Percentiles rank a stretch among this genome's conserved stretches.
Conservation (phyloP, 345 rosid genomes). For the Lumnitzera racemosa region DNA sequence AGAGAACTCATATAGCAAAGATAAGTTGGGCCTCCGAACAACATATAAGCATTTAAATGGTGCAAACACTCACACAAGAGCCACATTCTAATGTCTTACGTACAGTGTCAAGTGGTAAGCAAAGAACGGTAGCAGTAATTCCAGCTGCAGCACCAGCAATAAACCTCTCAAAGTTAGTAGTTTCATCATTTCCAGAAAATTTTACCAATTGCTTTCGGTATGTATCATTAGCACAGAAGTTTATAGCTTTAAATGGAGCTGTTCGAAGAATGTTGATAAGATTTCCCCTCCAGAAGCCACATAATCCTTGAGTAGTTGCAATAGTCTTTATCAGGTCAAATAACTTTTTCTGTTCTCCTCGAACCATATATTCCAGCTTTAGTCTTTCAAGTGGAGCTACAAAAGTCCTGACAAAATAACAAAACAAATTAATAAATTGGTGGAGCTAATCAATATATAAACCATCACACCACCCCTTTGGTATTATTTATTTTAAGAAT, state of each 20-base stretch:
- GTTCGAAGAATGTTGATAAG: slow-evolving; percentile 85
- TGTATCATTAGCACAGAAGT: slow-evolving; percentile 83
- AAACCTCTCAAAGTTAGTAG: slow-evolving; percentile 79
- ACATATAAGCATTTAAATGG: background rate
- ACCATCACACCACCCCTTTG: background rate
- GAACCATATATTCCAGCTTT: slow-evolving; percentile 78
- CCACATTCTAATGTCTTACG: slow-evolving; percentile 11
- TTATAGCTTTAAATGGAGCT: slow-evolving; percentile 92
- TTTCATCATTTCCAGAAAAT: slow-evolving; percentile 58
- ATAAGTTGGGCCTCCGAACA: too few relatives aligned
- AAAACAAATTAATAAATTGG: background rate
- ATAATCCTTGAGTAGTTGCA: slow-evolving; percentile 53
- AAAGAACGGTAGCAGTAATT: slow-evolving; percentile 77
- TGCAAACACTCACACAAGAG: too few relatives aligned
- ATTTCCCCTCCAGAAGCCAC: slow-evolving; percentile 96
- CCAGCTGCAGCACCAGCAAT: slow-evolving; percentile 95
- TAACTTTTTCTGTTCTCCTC: slow-evolving; percentile 67
- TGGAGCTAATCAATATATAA: too few relatives aligned
- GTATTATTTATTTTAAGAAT: too few relatives aligned
- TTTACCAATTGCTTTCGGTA: slow-evolving; percentile 63
- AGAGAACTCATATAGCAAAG: too few relatives aligned
- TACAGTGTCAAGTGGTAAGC: slow-evolving; percentile 97
- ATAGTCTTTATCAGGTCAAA: slow-evolving; percentile 54
- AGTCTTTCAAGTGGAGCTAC: slow-evolving; percentile 91
- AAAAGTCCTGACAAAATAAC: slow-evolving; percentile 43